Base-by-base conservation (phyloP, 2,329 filamentous ascomycete genomes). In the Penicillium concentricum region DNA sequence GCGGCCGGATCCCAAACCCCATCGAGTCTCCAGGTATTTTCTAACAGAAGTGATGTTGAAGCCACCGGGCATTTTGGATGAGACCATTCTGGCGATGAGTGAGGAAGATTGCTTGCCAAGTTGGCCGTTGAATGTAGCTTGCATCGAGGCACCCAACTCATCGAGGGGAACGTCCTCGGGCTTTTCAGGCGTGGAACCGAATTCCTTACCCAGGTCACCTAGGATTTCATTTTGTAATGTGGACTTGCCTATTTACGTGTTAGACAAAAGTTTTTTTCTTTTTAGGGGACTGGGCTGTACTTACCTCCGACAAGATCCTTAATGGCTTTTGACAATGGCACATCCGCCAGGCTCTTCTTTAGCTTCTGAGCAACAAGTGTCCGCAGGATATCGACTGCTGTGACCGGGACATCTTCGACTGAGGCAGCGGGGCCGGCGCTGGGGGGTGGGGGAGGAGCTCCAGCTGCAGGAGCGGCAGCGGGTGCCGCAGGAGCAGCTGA, bases 221-320 rank as follows among this genome's bases (percentile, higher is more conserved):
- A 99, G 86, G 64, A 99, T 97, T 78, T 99, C 94, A 75, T 99
- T 99, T 74, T 99, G 94, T 24, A 99, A 86, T 8, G 94, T 99
- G 3, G 94, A 97, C 82, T 99, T 99, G 72, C 92, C 92, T 96
- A 68, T 48, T 37, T 6, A 56, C 35, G n/a, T 13, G 5, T 54
- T 48, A 34, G 26, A 55, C 34, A 2, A 18, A 12, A 50, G 2
- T 20, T 20, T 24, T 8, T 22, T 32, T 13, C 9, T 34, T 47
- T n/a, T 24, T 2, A 22, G 6, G 13, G n/a, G 30, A 28, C 24
- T 35, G 12, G 30, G 45, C 49, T 56, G 15, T 8, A 80, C 90
- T 78, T 80, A 95, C 93, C 93, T 82, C 93, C 92, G 67, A 99
- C 94, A 68, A 99, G 82, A 77, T 99, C 94, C 76, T 99, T 99